These are phyloP conservation scores for Calophaca sinica DNA, from an alignment of 306 rosid genomes.

Conservation along the genomic window DNA sequence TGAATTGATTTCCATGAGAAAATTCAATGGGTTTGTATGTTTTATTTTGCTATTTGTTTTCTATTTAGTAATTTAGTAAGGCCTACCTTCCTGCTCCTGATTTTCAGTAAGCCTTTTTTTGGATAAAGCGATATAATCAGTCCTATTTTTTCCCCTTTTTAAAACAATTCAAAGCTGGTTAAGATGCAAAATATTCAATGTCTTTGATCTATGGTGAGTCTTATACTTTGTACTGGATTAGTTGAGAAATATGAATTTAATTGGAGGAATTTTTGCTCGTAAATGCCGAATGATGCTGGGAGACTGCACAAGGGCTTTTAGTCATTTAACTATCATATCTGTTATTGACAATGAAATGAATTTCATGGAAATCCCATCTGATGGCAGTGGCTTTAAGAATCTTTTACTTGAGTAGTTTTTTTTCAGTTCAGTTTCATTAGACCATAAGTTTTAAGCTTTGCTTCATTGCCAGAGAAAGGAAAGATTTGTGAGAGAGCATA, in stretches of 20 bases:
- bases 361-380: conserved; percentile 57
- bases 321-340: conserved; percentile 32
- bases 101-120: background rate
- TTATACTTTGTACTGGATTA: background rate
- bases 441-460: background rate
- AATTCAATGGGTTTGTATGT: background rate
- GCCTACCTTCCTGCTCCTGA: background rate
- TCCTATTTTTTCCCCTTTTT: background rate
- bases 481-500: background rate
- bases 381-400: conserved; percentile 44
- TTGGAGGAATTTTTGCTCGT: conserved; percentile 6
- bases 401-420: background rate
- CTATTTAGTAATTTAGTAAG: background rate
- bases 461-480: background rate
- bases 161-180: background rate
- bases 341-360: conserved; percentile 52
- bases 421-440: background rate
- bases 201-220: background rate
- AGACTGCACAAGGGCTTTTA: conserved; percentile 69
- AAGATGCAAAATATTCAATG: background rate
- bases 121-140: background rate
- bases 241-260: conserved; percentile 15
- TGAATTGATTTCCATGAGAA: conserved; percentile 14
- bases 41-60: background rate
- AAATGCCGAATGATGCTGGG: conserved; percentile 63